A percentile compares a stretch with the other conserved stretches of the same genome.
Evolutionary conservation across 768 basidiomycete genomes (phyloP).

Genomic region (Strobilomyces dryophilus): DNA sequence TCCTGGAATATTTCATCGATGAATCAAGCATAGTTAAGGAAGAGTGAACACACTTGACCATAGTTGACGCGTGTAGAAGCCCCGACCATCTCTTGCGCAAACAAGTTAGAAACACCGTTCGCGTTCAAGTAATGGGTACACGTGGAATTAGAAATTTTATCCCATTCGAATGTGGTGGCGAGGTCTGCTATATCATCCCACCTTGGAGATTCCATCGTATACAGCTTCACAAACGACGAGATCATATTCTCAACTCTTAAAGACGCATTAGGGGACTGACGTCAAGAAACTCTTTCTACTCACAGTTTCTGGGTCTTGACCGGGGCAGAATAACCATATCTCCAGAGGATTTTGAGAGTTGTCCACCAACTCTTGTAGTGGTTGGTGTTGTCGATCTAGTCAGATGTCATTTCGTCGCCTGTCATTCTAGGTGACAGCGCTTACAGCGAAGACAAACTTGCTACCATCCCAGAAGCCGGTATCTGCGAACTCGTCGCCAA

Average conservation of each 20-base stretch:
- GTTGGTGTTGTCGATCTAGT: conserved; percentile 37
- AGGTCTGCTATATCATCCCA: conserved; percentile 64
- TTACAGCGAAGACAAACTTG: conserved; percentile 60
- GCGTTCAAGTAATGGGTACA: conserved; percentile 53
- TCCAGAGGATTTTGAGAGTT: conserved; percentile 67
- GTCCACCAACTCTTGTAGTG: conserved; percentile 57
- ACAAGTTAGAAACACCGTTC: conserved; percentile 54
- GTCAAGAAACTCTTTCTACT: conserved; percentile 12
- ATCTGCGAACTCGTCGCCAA: conserved; percentile 45
- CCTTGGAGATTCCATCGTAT: conserved; percentile 47
- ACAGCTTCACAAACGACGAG: conserved; percentile 50
- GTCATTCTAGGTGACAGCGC: conserved; percentile 17
- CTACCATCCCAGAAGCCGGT: conserved; percentile 85
- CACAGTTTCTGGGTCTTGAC: conserved; percentile 53
- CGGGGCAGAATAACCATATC: conserved; percentile 69
- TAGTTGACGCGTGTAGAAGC: conserved; percentile 83
- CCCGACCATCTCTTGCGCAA: conserved; percentile 71
- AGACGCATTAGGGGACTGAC: neutral
- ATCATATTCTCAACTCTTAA: conserved; percentile 55
- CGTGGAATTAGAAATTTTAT: conserved; percentile 44
- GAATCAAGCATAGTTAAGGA: neutral
- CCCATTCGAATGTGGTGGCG: conserved; percentile 49
- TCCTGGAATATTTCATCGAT: conserved; percentile 39
- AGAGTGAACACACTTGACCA: conserved; percentile 49
- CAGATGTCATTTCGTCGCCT: conserved; percentile 1